Conservation (phyloP, 768 basidiomycete species). For the Phylloporus scabripes region DNA sequence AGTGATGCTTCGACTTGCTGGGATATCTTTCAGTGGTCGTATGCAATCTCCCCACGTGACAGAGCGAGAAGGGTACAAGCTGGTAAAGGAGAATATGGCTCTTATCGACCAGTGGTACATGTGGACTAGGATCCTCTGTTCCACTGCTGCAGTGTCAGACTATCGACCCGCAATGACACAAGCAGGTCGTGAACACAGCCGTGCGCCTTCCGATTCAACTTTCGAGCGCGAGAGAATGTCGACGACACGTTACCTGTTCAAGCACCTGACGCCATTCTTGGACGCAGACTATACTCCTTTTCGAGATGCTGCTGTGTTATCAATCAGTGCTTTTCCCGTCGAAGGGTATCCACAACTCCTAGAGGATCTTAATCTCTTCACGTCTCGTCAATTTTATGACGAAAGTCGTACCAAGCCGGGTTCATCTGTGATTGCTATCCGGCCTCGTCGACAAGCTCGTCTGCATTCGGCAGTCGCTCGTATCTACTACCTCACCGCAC, state of each 20-base stretch:
- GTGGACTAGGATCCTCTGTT: slow-evolving; percentile 82
- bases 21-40: slow-evolving; percentile 51
- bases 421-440: slow-evolving; percentile 41
- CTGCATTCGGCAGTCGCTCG: slow-evolving; percentile 83
- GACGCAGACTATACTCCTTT: slow-evolving; percentile 81
- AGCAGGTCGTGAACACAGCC: slow-evolving; percentile 57
- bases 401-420: slow-evolving; percentile 47
- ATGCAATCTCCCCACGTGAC: slow-evolving; percentile 35
- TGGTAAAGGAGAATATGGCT: slow-evolving; percentile 51
- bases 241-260: slow-evolving; percentile 79
- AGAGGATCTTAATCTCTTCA: slow-evolving; percentile 77
- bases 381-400: slow-evolving; percentile 80
- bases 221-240: slow-evolving; percentile 78
- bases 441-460: slow-evolving; percentile 68
- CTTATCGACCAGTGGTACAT: slow-evolving; percentile 75
- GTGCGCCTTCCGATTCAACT: slow-evolving; percentile 65
- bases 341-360: slow-evolving; percentile 73
- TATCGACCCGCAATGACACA: slow-evolving; percentile 49
- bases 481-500: slow-evolving; percentile 83
- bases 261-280: slow-evolving; percentile 81
- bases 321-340: slow-evolving; percentile 82
- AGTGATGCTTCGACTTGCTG: slow-evolving; percentile 66
- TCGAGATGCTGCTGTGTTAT: slow-evolving; percentile 80
- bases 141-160: slow-evolving; percentile 69
- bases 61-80: slow-evolving; percentile 50